Percentiles rank a stretch among this genome's conserved stretches.
Evolutionary conservation across 768 basidiomycete species (phyloP).

Genomic region (Naematelia encephala): DNA sequence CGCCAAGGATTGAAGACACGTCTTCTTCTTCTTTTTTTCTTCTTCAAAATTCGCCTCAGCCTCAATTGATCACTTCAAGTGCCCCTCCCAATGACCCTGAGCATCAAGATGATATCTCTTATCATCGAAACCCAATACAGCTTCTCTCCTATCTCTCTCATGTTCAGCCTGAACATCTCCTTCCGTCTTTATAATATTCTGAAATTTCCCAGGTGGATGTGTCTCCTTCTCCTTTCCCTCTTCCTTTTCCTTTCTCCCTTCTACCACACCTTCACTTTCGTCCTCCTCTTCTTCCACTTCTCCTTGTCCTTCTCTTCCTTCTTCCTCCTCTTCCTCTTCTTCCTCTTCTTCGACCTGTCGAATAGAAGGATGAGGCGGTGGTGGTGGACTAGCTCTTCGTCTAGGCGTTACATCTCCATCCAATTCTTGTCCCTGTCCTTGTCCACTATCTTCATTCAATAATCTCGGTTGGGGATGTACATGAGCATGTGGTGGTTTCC

Average conservation of each 20-base stretch:
- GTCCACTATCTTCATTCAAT: not conserved
- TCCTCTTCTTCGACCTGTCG: not conserved
- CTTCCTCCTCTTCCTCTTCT: slow-evolving; percentile 10
- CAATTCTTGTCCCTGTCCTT: not conserved
- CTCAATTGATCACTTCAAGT: not conserved
- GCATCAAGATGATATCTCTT: not conserved
- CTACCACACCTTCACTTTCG: slow-evolving; percentile 4
- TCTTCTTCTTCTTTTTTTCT: too few species aligned
- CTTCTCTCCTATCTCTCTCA: not conserved
- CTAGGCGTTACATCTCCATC: slow-evolving; percentile 7
- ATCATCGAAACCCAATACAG: not conserved
- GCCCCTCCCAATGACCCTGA: not conserved
- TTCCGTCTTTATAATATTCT: too few species aligned
- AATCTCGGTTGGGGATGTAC: too few species aligned
- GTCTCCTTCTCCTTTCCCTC: not conserved
- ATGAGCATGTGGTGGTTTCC: not conserved
- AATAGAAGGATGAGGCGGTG: not conserved
- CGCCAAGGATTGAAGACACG: too few species aligned
- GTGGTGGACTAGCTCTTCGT: not conserved
- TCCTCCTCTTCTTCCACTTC: slow-evolving; percentile 8
- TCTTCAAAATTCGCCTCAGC: not conserved
- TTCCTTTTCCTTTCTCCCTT: slow-evolving; percentile 1
- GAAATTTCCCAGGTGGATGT: too few species aligned
- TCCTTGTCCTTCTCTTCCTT: slow-evolving; percentile 9
- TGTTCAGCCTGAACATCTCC: not conserved